phyloP scores from a whole-genome alignment of 805 yeast genomes.

The Myxozyma kluyveri region DNA sequence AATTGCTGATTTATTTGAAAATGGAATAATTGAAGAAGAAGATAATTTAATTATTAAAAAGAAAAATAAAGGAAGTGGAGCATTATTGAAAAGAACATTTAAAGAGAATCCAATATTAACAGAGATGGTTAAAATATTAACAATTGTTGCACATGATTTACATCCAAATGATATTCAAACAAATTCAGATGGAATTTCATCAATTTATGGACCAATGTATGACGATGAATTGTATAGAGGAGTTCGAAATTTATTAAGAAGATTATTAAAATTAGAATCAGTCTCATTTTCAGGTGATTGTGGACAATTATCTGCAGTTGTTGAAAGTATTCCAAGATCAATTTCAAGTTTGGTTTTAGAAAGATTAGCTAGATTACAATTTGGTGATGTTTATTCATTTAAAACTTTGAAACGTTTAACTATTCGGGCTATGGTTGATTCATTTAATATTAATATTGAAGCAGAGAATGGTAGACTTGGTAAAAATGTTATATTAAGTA shows the following conservation, averaged over 20 bases:
- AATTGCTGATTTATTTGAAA: neutral
- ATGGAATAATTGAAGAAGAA: neutral
- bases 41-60: slow-evolving; percentile 11
- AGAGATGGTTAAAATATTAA: slow-evolving; percentile 5
- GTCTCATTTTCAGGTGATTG: slow-evolving; percentile 25
- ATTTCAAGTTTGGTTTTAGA: slow-evolving; percentile 18
- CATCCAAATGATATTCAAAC: slow-evolving; percentile 12
- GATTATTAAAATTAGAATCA: slow-evolving; percentile 15
- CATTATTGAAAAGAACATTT: slow-evolving; percentile 24
- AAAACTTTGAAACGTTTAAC: slow-evolving; percentile 17
- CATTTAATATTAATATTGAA: too few relatives aligned
- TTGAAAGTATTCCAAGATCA: slow-evolving; percentile 10
- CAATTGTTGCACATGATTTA: slow-evolving; percentile 22
- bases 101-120: slow-evolving; percentile 23
- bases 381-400: slow-evolving; percentile 26
- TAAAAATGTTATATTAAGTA: slow-evolving; percentile 7
- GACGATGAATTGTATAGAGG: slow-evolving; percentile 21
- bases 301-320: slow-evolving; percentile 24
- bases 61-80: slow-evolving; percentile 22
- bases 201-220: slow-evolving; percentile 18
- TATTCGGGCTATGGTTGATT: slow-evolving; percentile 6
- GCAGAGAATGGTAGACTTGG: neutral
- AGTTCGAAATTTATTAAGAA: slow-evolving; percentile 21
- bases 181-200: slow-evolving; percentile 22
- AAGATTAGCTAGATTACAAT: slow-evolving; percentile 18